Base-by-base conservation (phyloP, 768 basidiomycete genomes). In the Boletus sensibilis region DNA sequence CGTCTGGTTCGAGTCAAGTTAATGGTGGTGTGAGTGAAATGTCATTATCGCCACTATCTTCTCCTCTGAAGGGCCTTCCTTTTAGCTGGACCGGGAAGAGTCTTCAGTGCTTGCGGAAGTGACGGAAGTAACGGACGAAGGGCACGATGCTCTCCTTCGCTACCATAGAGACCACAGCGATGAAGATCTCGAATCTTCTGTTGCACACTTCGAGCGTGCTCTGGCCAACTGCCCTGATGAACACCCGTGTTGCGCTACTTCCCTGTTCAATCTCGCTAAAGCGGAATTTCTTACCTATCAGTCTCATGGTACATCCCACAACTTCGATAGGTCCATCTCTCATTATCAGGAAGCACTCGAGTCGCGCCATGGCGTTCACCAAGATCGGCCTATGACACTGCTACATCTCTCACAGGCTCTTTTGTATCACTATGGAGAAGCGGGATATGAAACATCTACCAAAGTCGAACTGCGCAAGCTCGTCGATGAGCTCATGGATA, bases 241-340 rank as follows among this genome's bases (percentile, higher is more conserved):
- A 2, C n/a, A 38, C 14, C 14, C 29, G 7, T 50, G 29, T 49
- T 55, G 45, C n/a, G 62, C 62, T 8, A 45, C 45, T 5, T 45
- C 50, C 14, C 33, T 64, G 3, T 53, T 42, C 31, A 64, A 64
- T 43, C 55, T 64, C n/a, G 62, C 58, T 8, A 60, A 52, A 10
- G 58, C 41, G 23, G 25, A 38, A 38, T 55, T 54, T 20, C 41
- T 56, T 16, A 13, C n/a, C 21, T 53, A 45, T n/a, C 62, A 44
- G 16, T 34, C 33, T 21, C 7, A 38, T 9, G 54, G 54, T 2
- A 51, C 31, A 16, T 13, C 1, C 12, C 0, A 4, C 16, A 7
- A 47, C 10, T 49, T 64, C 27, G 23, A 59, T 4, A 12, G 12
- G 8, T 29, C 27, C 8, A 29, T 29, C 27, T 29, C 27, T 29